Percentiles rank a stretch among this genome's conserved stretches.
Conservation (phyloP, 2,329 filamentous ascomycete species). For the Alternaria atra region DNA sequence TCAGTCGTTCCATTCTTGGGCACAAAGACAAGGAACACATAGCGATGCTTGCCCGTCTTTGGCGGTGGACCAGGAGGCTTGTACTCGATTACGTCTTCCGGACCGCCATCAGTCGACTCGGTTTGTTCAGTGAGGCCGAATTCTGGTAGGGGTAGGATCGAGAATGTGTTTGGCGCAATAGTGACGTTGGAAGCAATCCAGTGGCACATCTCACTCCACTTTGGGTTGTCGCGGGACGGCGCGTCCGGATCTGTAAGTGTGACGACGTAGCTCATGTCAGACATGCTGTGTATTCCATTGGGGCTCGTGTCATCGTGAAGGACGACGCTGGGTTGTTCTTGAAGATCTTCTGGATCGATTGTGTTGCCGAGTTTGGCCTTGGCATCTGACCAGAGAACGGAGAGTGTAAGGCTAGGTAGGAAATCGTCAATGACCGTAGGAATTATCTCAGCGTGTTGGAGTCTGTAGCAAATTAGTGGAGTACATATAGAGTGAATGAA, state of each 20-base stretch:
- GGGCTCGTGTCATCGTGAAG: conserved; percentile 47
- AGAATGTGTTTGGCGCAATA: conserved; percentile 31
- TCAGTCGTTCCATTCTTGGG: conserved; percentile 56
- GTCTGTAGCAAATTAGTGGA: conserved; percentile 30
- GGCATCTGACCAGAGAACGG: conserved; percentile 58
- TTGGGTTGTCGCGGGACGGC: conserved; percentile 61
- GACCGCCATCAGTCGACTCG: conserved; percentile 16
- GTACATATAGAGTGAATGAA: neutral
- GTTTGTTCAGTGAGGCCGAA: conserved; percentile 18
- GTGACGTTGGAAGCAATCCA: conserved; percentile 58
- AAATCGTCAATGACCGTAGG: conserved; percentile 68
- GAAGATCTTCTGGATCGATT: conserved; percentile 55
- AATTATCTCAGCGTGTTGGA: conserved; percentile 53
- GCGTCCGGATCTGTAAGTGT: conserved; percentile 67
- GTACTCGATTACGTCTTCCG: conserved; percentile 58
- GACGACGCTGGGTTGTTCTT: conserved; percentile 53
- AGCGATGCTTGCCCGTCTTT: conserved; percentile 66
- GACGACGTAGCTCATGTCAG: conserved; percentile 57
- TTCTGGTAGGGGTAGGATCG: conserved; percentile 40
- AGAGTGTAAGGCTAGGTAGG: conserved; percentile 61
- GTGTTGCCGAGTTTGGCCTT: conserved; percentile 62
- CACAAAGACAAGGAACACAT: conserved; percentile 64
- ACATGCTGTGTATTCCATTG: conserved; percentile 21
- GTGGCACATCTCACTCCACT: conserved; percentile 67
- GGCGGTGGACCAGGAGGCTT: conserved; percentile 64